These are phyloP conservation scores for Orbilia oligospora DNA, from an alignment of 2,329 filamentous ascomycete species.

Conservation along the genomic window DNA sequence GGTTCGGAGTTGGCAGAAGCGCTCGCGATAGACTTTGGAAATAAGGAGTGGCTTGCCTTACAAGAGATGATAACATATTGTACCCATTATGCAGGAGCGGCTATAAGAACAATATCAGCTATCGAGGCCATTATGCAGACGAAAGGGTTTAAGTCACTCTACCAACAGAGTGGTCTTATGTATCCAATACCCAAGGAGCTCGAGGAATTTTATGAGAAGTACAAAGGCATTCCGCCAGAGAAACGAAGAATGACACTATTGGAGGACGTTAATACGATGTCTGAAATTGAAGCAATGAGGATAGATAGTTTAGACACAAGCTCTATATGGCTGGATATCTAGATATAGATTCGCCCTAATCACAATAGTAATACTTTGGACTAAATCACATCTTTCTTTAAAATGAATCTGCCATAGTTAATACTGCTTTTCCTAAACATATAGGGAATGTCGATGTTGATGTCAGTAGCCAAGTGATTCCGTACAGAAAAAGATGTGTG, in stretches of 20 bases:
- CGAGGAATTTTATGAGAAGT: constrained; percentile 23
- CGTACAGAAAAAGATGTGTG: no score
- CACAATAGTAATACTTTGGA: neutral
- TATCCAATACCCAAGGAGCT: constrained; percentile 24
- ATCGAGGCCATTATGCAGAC: constrained; percentile 28
- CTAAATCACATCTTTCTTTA: neutral
- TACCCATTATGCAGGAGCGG: constrained; percentile 1
- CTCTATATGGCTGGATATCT: constrained; percentile 8
- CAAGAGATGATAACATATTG: constrained; percentile 28
- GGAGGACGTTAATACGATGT: constrained; percentile 19
- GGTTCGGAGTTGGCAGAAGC: neutral
- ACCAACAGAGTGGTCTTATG: neutral
- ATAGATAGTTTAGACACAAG: neutral
- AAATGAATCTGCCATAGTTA: no score
- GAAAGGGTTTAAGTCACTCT: constrained; percentile 20
- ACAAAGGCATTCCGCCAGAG: neutral
- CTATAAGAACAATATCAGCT: neutral
- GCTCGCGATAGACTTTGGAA: neutral
- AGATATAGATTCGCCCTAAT: neutral
- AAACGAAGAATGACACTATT: constrained; percentile 18
- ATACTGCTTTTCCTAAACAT: no score
- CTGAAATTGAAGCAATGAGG: constrained; percentile 23
- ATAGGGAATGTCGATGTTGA: no score
- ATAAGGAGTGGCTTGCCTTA: neutral
- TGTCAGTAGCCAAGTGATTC: no score